phyloP scores from a whole-genome alignment of 2,329 filamentous ascomycete genomes.

The Colletotrichum sp. region DNA sequence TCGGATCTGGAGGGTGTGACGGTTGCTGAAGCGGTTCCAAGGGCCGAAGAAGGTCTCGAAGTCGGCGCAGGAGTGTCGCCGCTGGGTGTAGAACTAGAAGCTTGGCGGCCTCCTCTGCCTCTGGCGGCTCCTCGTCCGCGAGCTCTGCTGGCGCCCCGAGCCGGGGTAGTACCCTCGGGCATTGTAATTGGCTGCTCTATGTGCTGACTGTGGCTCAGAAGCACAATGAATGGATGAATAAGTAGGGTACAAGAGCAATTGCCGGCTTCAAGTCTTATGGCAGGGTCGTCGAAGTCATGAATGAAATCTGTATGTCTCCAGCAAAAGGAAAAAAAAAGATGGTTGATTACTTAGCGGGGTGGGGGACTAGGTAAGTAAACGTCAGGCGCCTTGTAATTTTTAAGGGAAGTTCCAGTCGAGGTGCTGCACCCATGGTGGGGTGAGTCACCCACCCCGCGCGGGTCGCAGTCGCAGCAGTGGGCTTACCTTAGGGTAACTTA shows the following conservation, averaged over 20 bases:
- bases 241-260: background rate
- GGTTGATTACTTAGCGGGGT: constrained; percentile 13
- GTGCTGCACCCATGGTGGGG: background rate
- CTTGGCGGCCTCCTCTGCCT: constrained; percentile 15
- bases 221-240: background rate
- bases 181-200: background rate
- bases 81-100: constrained; percentile 5
- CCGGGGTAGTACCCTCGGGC: constrained; percentile 13
- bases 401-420: background rate
- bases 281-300: background rate
- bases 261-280: background rate
- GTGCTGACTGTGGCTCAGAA: background rate
- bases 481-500: too few relatives aligned
- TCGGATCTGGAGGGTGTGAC: constrained; percentile 21
- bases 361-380: background rate
- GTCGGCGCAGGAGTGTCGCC: background rate
- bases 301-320: background rate
- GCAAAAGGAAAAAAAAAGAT: background rate
- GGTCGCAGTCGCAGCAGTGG: background rate
- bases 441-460: background rate
- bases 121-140: constrained; percentile 18
- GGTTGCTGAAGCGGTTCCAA: background rate
- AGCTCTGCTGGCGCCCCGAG: constrained; percentile 19
- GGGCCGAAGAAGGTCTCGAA: constrained; percentile 2
- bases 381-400: background rate